These are phyloP conservation scores for Arthrobotrys iridis DNA, from an alignment of 2,329 filamentous ascomycete species.

Conservation along the genomic window DNA sequence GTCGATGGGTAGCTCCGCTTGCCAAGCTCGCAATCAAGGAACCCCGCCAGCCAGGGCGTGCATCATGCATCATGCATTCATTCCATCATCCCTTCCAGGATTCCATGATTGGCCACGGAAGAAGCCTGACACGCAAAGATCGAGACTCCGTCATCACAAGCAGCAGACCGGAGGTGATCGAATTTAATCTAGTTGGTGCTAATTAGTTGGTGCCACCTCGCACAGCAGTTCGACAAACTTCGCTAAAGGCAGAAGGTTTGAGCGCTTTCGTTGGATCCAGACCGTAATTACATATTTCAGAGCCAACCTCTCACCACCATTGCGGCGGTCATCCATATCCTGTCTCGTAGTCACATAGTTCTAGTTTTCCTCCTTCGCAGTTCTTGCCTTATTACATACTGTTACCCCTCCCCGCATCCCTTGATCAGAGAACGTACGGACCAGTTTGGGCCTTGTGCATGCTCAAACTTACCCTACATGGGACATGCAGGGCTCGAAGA, in stretches of 20 bases:
- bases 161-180: slow-evolving; percentile 11
- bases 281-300: not conserved
- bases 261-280: not conserved
- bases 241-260: not conserved
- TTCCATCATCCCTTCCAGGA: slow-evolving; percentile 6
- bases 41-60: not conserved
- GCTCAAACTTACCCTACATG: slow-evolving; percentile 20
- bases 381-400: not conserved
- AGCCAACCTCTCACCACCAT: not conserved
- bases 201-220: slow-evolving; percentile 1
- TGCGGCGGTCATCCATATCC: too few species aligned
- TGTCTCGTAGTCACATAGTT: not conserved
- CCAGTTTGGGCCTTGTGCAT: slow-evolving; percentile 3
- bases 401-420: too few species aligned
- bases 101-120: slow-evolving; percentile 1
- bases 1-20: not conserved
- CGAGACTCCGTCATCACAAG: slow-evolving; percentile 19
- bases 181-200: slow-evolving; percentile 1
- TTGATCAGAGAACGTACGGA: not conserved
- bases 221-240: not conserved
- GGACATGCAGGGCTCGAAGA: slow-evolving; percentile 16
- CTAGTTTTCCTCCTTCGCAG: not conserved
- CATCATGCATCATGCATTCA: slow-evolving; percentile 12
- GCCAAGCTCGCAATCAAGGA: slow-evolving; percentile 14
- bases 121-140: not conserved